phyloP scores from a whole-genome alignment of 2,329 filamentous ascomycete species.

The Botrytis hyacinthi region DNA sequence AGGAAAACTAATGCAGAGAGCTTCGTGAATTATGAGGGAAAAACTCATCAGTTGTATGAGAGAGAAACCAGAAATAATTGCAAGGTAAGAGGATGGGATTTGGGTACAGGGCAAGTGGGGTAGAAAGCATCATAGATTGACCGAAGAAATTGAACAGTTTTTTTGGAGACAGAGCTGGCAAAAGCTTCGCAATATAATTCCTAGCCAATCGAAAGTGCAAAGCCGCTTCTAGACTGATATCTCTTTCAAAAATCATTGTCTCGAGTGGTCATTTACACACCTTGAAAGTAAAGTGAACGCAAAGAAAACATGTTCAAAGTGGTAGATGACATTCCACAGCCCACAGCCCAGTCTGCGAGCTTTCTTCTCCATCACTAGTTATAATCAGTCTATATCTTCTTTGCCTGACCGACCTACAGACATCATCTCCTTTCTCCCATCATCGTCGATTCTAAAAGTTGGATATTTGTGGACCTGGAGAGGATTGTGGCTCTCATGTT shows the following conservation, averaged over 20 bases:
- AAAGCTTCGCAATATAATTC: neutral
- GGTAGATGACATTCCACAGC: neutral
- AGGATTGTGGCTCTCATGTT: neutral
- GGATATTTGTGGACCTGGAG: neutral
- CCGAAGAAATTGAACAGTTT: neutral
- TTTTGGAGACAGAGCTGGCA: neutral
- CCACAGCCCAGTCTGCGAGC: neutral
- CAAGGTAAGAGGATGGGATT: neutral
- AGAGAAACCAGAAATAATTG: neutral
- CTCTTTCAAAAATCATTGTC: neutral
- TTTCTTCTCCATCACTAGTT: neutral
- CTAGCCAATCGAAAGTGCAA: neutral
- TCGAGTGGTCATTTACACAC: neutral
- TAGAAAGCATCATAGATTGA: neutral
- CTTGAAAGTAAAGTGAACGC: neutral
- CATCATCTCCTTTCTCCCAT: too few species aligned
- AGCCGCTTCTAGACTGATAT: neutral
- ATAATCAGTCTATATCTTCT: neutral
- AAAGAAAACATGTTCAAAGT: neutral
- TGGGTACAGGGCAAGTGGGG: neutral
- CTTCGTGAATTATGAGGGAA: neutral
- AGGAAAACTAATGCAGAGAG: neutral
- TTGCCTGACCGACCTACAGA: fast-evolving
- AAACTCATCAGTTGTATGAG: neutral
- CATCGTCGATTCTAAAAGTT: neutral